Conservation (phyloP, 2,329 filamentous ascomycete genomes). For the Botrytis fragariae region DNA sequence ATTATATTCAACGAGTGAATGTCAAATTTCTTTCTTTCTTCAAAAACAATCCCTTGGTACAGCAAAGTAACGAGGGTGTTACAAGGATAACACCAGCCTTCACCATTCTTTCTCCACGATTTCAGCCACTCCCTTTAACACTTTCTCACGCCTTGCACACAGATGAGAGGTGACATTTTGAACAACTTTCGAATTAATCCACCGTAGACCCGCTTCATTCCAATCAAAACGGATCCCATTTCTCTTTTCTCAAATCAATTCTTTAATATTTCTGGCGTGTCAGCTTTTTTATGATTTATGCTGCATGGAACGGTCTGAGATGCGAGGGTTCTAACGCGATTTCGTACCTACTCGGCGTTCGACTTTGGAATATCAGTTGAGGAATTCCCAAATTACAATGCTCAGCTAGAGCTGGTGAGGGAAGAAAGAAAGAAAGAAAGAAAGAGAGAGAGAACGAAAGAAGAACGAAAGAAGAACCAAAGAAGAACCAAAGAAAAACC, state of each 20-base stretch:
- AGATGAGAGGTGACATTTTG: constrained; percentile 7
- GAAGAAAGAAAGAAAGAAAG: constrained; percentile 25
- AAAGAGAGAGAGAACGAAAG: neutral
- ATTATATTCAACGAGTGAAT: neutral
- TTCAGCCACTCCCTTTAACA: constrained; percentile 17
- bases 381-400: constrained; percentile 25
- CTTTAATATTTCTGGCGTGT: neutral
- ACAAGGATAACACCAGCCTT: constrained; percentile 19
- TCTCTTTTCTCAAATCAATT: constrained; percentile 14
- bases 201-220: constrained; percentile 15
- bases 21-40: neutral
- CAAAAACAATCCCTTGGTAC: neutral
- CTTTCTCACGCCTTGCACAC: neutral
- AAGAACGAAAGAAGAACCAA: constrained; percentile 14
- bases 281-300: neutral
- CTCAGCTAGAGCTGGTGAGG: constrained; percentile 28
- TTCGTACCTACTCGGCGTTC: constrained; percentile 11
- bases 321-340: constrained; percentile 8
- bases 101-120: constrained; percentile 19
- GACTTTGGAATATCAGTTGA: constrained; percentile 8
- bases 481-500: constrained; percentile 4
- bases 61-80: neutral
- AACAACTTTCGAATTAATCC: constrained; percentile 7
- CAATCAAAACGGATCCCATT: neutral
- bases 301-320: constrained; percentile 12